Percentiles rank a stretch among this genome's conserved stretches.
phyloP scores from a whole-genome alignment of 768 basidiomycete genomes.

The Phlebiopsis flavidoalba region DNA sequence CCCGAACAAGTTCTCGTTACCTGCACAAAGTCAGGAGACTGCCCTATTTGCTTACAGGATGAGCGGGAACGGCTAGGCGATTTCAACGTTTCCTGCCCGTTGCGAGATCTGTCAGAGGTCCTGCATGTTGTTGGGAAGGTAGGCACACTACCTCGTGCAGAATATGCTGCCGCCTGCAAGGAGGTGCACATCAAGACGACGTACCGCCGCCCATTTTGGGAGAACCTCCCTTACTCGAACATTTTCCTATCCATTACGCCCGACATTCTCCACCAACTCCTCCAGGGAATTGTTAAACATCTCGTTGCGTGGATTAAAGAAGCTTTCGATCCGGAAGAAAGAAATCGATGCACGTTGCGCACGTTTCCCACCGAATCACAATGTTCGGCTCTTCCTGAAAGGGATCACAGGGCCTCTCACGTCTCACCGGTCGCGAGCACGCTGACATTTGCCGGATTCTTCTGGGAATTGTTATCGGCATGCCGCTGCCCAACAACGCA shows the following conservation, averaged over 20 bases:
- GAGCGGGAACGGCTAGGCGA: no score
- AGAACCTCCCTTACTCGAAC: slow-evolving; percentile 19
- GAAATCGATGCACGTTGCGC: slow-evolving; percentile 18
- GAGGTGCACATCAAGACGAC: slow-evolving; percentile 18
- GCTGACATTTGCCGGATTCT: slow-evolving; percentile 3
- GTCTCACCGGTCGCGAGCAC: slow-evolving; percentile 15
- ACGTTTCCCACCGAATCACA: slow-evolving; percentile 19
- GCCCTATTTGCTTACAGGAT: no score
- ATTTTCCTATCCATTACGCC: slow-evolving; percentile 22
- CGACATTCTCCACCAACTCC: slow-evolving; percentile 26
- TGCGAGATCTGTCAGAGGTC: no score
- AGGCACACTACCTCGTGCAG: no score
- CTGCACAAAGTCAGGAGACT: no score
- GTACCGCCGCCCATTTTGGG: slow-evolving; percentile 22
- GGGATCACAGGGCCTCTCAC: slow-evolving; percentile 17
- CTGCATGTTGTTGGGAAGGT: no score
- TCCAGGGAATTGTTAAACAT: slow-evolving; percentile 27
- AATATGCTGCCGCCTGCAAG: slow-evolving; percentile 6
- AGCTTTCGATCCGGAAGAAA: slow-evolving; percentile 8
- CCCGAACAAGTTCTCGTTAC: no score
- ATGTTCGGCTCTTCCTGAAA: slow-evolving; percentile 16
- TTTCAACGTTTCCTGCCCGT: no score
- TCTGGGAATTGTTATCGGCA: background rate
- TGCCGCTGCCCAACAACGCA: slow-evolving; percentile 20
- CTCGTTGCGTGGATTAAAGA: slow-evolving; percentile 18